Conservation (phyloP, 2,329 filamentous ascomycete genomes). For the Plenodomus lindquistii region DNA sequence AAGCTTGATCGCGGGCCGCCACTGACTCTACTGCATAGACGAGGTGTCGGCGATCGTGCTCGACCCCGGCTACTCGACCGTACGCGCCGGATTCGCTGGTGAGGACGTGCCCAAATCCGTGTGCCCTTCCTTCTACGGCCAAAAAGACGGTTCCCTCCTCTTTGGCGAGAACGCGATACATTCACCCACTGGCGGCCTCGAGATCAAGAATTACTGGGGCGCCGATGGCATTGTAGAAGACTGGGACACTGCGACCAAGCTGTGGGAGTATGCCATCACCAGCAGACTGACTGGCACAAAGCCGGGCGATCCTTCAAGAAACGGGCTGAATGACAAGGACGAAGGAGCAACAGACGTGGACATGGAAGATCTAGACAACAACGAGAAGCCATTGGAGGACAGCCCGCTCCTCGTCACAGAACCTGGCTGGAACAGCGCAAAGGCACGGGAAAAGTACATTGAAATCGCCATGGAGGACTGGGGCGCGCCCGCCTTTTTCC, state of each 20-base stretch:
- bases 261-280: slow-evolving; percentile 93
- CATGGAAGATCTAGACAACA: slow-evolving; percentile 63
- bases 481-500: slow-evolving; percentile 92
- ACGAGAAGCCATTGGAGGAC: slow-evolving; percentile 77
- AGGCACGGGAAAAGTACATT: slow-evolving; percentile 89
- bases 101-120: slow-evolving; percentile 97
- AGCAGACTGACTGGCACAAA: slow-evolving; percentile 81
- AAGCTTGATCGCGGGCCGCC: slow-evolving; percentile 6
- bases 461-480: slow-evolving; percentile 97
- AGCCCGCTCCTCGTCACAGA: slow-evolving; percentile 93
- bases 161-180: slow-evolving; percentile 92
- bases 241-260: slow-evolving; percentile 85
- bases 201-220: slow-evolving; percentile 91
- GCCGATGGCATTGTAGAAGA: slow-evolving; percentile 90
- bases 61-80: slow-evolving; percentile 88
- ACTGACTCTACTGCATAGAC: slow-evolving; percentile 60
- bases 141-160: slow-evolving; percentile 58
- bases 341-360: slow-evolving; percentile 58
- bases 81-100: slow-evolving; percentile 93
- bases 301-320: slow-evolving; percentile 70
- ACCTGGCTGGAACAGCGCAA: slow-evolving; percentile 86
- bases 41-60: slow-evolving; percentile 97
- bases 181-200: slow-evolving; percentile 73
- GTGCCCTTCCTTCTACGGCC: slow-evolving; percentile 85
- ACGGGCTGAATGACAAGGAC: slow-evolving; percentile 75